phyloP scores from a whole-genome alignment of 345 rosid genomes.

The Ceriops zippeliana region DNA sequence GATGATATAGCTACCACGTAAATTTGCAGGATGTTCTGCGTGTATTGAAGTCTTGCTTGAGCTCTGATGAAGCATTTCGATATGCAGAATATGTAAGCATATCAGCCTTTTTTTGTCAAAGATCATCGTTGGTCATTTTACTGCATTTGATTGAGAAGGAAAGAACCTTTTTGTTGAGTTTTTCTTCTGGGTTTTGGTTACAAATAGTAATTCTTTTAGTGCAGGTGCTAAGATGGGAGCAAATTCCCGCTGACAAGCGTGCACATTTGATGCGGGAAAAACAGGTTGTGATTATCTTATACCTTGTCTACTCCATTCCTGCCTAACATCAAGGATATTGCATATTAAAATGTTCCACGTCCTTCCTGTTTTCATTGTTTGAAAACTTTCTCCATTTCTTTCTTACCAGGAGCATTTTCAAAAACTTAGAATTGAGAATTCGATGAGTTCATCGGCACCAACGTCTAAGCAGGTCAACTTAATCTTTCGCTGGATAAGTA shows the following conservation, averaged over 20 bases:
- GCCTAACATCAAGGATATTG: no score
- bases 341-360: neutral
- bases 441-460: conserved; percentile 76
- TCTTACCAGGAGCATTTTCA: conserved; percentile 74
- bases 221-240: conserved; percentile 85
- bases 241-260: conserved; percentile 80
- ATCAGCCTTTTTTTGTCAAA: conserved; percentile 1
- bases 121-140: neutral
- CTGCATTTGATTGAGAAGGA: neutral
- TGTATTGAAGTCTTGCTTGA: conserved; percentile 56
- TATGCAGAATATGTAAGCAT: conserved; percentile 84
- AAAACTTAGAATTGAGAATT: conserved; percentile 74
- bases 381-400: neutral
- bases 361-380: neutral
- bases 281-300: conserved; percentile 47
- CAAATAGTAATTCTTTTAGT: neutral
- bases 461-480: conserved; percentile 73
- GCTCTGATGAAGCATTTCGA: conserved; percentile 62
- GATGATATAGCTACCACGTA: neutral
- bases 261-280: conserved; percentile 86
- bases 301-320: neutral
- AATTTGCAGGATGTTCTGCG: conserved; percentile 68
- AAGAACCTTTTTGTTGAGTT: neutral
- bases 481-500: neutral
- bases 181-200: neutral